Conservation (phyloP, 1,284 basidiomycete genomes). For the Cerrena zonata region DNA sequence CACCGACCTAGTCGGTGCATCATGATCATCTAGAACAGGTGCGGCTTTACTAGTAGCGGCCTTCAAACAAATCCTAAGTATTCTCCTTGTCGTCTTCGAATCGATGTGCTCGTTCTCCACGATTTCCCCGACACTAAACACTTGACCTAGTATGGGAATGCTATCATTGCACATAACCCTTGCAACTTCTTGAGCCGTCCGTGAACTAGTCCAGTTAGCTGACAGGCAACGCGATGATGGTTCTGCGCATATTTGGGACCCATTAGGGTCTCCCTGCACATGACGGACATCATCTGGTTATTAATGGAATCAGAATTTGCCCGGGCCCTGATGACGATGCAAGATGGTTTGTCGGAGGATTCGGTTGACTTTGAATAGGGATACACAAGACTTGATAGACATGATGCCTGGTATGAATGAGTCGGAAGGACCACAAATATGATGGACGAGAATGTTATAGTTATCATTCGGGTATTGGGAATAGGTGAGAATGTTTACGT, state of each 20-base stretch:
- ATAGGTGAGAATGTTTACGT: conserved; percentile 29
- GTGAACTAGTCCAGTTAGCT: conserved; percentile 52
- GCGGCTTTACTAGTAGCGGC: conserved; percentile 61
- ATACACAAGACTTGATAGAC: conserved; percentile 66
- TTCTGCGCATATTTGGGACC: conserved; percentile 55
- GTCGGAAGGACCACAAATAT: conserved; percentile 65
- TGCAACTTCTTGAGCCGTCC: conserved; percentile 52
- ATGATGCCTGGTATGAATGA: conserved; percentile 70
- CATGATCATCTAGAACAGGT: conserved; percentile 52
- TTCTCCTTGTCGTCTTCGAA: conserved; percentile 33
- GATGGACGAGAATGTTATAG: not conserved
- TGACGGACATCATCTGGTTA: conserved; percentile 54
- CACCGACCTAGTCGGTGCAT: conserved; percentile 56
- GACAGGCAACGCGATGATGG: conserved; percentile 52
- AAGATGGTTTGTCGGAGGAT: conserved; percentile 39
- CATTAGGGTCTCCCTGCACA: conserved; percentile 52
- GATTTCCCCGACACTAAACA: conserved; percentile 56
- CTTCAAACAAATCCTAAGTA: conserved; percentile 58
- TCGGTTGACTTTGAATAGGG: conserved; percentile 48
- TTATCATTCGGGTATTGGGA: not conserved
- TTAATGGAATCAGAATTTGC: conserved; percentile 68
- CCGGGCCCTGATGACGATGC: conserved; percentile 65
- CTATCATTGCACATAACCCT: conserved; percentile 52
- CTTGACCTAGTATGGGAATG: conserved; percentile 60
- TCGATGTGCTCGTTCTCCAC: conserved; percentile 50